phyloP scores from a whole-genome alignment of 768 basidiomycete species.

The Exsudoporus frostii region DNA sequence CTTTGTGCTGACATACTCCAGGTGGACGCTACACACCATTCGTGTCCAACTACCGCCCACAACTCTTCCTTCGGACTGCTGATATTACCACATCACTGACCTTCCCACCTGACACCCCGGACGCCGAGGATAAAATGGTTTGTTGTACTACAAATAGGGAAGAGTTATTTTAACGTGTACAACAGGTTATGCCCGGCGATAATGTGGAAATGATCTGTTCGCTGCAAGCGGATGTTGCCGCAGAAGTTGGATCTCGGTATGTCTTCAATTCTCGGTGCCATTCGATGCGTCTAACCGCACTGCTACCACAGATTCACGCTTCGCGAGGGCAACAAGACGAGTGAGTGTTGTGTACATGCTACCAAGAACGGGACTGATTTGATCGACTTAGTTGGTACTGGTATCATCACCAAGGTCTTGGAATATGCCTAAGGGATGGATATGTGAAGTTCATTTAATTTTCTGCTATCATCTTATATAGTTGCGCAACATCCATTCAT shows the following conservation, averaged over 20 bases:
- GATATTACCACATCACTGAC: slow-evolving; percentile 83
- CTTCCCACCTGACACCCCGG: slow-evolving; percentile 83
- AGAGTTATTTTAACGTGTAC: not conserved
- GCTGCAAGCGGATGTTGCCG: slow-evolving; percentile 81
- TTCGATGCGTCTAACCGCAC: not conserved
- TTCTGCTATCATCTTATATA: slow-evolving; percentile 18
- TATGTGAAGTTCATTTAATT: slow-evolving; percentile 13
- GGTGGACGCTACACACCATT: slow-evolving; percentile 88
- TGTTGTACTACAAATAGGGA: slow-evolving; percentile 9
- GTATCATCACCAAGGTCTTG: slow-evolving; percentile 86
- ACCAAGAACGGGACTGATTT: slow-evolving; percentile 11
- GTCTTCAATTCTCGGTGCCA: slow-evolving; percentile 4
- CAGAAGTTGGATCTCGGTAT: slow-evolving; percentile 83
- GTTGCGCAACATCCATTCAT: slow-evolving; percentile 15
- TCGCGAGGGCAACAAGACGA: slow-evolving; percentile 91
- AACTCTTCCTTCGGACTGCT: slow-evolving; percentile 93
- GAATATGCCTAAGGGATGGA: slow-evolving; percentile 33
- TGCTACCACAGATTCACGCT: slow-evolving; percentile 64
- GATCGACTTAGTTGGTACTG: slow-evolving; percentile 73
- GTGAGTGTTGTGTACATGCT: slow-evolving; percentile 40
- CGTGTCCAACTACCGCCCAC: slow-evolving; percentile 91
- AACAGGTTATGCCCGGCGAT: slow-evolving; percentile 93
- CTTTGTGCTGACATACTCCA: slow-evolving; percentile 13
- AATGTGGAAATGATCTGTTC: slow-evolving; percentile 90
- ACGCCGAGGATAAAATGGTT: slow-evolving; percentile 86